phyloP scores from a whole-genome alignment of 2,329 filamentous ascomycete genomes.

The Penicillium brasilianum region DNA sequence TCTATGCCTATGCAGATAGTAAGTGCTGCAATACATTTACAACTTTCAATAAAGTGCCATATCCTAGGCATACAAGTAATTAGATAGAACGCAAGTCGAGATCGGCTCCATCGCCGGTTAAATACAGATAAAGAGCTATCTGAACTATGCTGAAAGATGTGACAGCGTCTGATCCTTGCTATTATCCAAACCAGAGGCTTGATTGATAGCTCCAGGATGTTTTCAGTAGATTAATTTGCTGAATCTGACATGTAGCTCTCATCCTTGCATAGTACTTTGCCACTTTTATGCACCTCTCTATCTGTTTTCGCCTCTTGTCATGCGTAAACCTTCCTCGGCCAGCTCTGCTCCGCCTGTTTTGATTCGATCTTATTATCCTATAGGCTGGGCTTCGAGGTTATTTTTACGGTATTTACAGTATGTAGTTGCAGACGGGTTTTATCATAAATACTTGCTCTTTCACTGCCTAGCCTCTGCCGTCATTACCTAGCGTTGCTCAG shows the following conservation, averaged over 20 bases:
- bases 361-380: too few species aligned
- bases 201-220: background rate
- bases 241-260: background rate
- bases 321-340: background rate
- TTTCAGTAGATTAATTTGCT: background rate
- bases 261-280: conserved; percentile 4
- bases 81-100: background rate
- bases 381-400: too few species aligned
- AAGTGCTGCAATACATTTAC: background rate
- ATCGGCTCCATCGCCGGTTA: background rate
- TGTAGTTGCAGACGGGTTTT: too few species aligned
- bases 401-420: too few species aligned
- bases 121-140: background rate
- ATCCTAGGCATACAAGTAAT: background rate
- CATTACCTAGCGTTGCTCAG: too few species aligned
- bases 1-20: background rate
- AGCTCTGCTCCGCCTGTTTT: conserved; percentile 9
- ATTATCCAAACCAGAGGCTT: background rate
- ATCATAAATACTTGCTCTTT: too few species aligned
- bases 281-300: background rate
- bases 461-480: too few species aligned
- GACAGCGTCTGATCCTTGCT: background rate
- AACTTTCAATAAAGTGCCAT: too few species aligned
- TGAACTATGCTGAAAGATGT: background rate
- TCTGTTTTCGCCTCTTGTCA: background rate